Base-by-base conservation (phyloP, 164 flowering plant genomes). In the Platanus orientalis region DNA sequence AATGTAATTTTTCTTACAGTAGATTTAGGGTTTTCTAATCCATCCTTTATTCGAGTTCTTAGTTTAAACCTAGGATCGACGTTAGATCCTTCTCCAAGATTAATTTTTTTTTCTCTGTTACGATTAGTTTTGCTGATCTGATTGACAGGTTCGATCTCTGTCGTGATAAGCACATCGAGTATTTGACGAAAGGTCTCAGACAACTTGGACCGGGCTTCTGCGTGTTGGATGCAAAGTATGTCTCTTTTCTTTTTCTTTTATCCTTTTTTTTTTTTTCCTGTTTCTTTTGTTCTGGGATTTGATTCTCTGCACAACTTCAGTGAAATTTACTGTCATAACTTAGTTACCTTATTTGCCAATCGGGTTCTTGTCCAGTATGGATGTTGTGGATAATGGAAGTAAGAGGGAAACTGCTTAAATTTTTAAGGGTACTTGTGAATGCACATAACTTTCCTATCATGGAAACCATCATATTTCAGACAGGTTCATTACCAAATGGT, bases 201-300 rank as follows among this genome's bases (percentile, higher is more conserved):
- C 81, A 69, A 6, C 88, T 92, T 42, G 84, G 77, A 7, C 79
- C 90, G 0, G 76, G 79, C n/a, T 90, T 82, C 64, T 55, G 64
- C 65, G 81, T 75, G 9, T 80, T 90, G 76, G 96, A 90, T 71
- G 89, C 98, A 36, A 88, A 84, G 96, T 92, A 72, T 4, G 59
- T 62, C 58, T 60, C 44, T 54, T 7, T 58, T 3, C 26, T n/a
- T 50, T 29, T 64, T 47, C 61, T 36, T 29, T 44, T 54, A 12
- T 24, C 30, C 40, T 20, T 3, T 14, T 28, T 17, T 14, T 16
- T 6, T 10, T 11, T 12, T 20, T 0, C 14, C 25, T 58, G 16
- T 26, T 32, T 45, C 16, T 45, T 45, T 45, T 45, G 49, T 45
- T 45, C 16, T 16, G 3, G 4, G 49, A 19, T 16, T 17, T 45